Percentiles rank a stretch among this genome's conserved stretches.
phyloP scores from a whole-genome alignment of 208 protist genomes.

The Leishmania arabica region DNA sequence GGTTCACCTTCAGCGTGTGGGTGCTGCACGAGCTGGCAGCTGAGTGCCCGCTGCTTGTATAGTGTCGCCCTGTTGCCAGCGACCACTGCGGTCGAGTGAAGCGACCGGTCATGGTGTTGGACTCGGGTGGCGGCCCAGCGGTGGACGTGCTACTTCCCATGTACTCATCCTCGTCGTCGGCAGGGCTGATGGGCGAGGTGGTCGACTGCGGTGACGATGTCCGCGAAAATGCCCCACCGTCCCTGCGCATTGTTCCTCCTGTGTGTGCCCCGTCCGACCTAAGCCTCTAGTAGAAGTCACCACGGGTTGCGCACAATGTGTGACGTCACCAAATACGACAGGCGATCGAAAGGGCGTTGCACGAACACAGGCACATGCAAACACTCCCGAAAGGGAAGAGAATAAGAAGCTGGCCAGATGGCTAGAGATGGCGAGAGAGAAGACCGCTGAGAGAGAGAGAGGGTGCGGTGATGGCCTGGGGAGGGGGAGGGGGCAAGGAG shows the following conservation, averaged over 20 bases:
- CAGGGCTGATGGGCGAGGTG: constrained; percentile 25
- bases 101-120: constrained; percentile 51
- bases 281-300: background rate
- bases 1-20: constrained; percentile 34
- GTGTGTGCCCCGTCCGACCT: background rate
- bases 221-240: constrained; percentile 11
- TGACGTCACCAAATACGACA: background rate
- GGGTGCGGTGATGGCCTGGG: background rate
- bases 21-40: constrained; percentile 30
- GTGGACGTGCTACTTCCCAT: constrained; percentile 82
- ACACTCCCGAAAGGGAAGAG: no score
- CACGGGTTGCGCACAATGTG: background rate
- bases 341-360: background rate
- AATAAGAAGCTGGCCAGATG: background rate
- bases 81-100: constrained; percentile 49
- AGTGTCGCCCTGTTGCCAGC: constrained; percentile 24
- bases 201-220: constrained; percentile 15
- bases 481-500: background rate
- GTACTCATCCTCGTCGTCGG: constrained; percentile 53
- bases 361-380: no score
- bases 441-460: background rate
- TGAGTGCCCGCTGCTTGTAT: constrained; percentile 24
- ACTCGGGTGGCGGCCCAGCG: constrained; percentile 72
- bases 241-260: constrained; percentile 10
- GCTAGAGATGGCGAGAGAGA: background rate